Evolutionary conservation across 805 yeast species (phyloP).

Genomic region (Saccharomycopsis synnaedendra): DNA sequence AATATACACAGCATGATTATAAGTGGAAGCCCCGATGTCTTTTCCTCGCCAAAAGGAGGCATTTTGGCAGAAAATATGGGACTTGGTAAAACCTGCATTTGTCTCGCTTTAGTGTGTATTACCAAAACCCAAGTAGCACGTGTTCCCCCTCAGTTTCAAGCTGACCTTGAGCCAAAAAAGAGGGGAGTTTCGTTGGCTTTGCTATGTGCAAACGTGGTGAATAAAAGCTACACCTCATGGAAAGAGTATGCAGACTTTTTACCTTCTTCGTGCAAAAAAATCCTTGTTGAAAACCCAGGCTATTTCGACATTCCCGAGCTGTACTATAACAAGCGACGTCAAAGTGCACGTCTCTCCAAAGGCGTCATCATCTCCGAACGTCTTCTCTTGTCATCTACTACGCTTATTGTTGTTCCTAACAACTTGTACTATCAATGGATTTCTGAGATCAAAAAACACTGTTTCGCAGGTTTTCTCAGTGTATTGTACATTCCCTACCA

Average conservation of each 20-base stretch:
- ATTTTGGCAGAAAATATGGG: conserved; percentile 82
- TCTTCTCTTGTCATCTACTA: conserved; percentile 36
- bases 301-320: conserved; percentile 24
- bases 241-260: conserved; percentile 31
- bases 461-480: conserved; percentile 27
- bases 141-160: conserved; percentile 24
- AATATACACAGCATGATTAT: conserved; percentile 26
- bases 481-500: conserved; percentile 22
- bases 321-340: conserved; percentile 17
- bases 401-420: conserved; percentile 55
- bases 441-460: conserved; percentile 45
- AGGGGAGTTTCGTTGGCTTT: conserved; percentile 22
- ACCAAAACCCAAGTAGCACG: conserved; percentile 42
- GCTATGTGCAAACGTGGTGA: conserved; percentile 32
- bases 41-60: conserved; percentile 49
- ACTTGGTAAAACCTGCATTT: conserved; percentile 66
- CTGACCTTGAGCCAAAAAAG: not conserved
- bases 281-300: conserved; percentile 31
- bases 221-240: conserved; percentile 48
- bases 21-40: conserved; percentile 28
- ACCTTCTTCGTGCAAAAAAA: conserved; percentile 31
- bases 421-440: conserved; percentile 59
- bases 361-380: conserved; percentile 16
- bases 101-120: conserved; percentile 47
- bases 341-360: conserved; percentile 18